Evolutionary conservation across 352 stramenopile genomes (phyloP).

Genomic region (Globisporangium irregulare): DNA sequence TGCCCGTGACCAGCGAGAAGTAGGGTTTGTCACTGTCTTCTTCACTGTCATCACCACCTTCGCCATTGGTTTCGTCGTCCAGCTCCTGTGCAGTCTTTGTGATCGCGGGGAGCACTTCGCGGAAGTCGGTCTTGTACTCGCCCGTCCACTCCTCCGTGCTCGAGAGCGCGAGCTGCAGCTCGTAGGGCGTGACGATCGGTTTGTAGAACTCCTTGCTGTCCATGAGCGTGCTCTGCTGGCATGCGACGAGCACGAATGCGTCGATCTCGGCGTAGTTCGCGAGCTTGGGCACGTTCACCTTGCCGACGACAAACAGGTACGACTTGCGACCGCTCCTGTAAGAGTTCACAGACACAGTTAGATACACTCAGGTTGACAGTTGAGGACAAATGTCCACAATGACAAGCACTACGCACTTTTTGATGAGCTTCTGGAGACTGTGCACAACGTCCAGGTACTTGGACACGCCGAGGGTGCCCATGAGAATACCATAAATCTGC

Average conservation of each 20-base stretch:
- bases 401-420: constrained; percentile 46
- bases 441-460: constrained; percentile 92
- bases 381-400: background rate
- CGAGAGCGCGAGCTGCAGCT: constrained; percentile 93
- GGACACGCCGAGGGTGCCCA: constrained; percentile 92
- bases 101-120: constrained; percentile 68
- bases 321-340: constrained; percentile 90
- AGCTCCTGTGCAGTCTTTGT: constrained; percentile 36
- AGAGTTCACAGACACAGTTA: background rate
- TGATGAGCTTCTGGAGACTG: constrained; percentile 85
- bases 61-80: constrained; percentile 18
- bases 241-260: constrained; percentile 95
- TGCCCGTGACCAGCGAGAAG: constrained; percentile 81
- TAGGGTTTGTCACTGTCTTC: constrained; percentile 58
- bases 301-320: constrained; percentile 97
- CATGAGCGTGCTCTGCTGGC: constrained; percentile 94
- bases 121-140: constrained; percentile 82
- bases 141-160: constrained; percentile 85
- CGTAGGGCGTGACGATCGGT: constrained; percentile 91
- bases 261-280: constrained; percentile 98
- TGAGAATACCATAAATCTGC: constrained; percentile 95
- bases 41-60: constrained; percentile 24
- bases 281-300: constrained; percentile 97
- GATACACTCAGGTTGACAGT: background rate
- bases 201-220: constrained; percentile 91